phyloP scores from a whole-genome alignment of 1,139 yeast species.

The Scheffersomyces parashehatae region DNA sequence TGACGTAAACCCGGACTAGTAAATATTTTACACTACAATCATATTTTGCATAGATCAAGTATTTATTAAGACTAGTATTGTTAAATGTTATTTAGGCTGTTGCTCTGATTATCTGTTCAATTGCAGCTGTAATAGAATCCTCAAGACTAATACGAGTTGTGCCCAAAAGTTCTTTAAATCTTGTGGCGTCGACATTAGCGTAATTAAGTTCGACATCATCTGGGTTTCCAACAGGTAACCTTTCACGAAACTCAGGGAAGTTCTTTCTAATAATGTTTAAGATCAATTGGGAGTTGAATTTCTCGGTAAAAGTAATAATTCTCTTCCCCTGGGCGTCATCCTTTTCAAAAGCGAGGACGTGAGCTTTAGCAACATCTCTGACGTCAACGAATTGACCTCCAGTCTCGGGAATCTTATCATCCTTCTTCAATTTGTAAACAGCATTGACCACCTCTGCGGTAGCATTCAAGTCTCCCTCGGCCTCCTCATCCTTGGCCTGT shows the following conservation, averaged over 20 bases:
- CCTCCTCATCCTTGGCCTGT: conserved; percentile 17
- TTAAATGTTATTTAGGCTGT: too few relatives aligned
- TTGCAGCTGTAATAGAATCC: conserved; percentile 16
- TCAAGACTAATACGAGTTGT: conserved; percentile 14
- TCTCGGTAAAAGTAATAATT: conserved; percentile 35
- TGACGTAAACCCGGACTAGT: too few relatives aligned
- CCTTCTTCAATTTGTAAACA: conserved; percentile 18
- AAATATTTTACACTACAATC: too few relatives aligned
- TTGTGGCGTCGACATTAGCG: conserved; percentile 13
- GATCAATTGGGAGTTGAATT: conserved; percentile 36
- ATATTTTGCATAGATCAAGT: too few relatives aligned
- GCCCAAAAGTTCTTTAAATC: conserved; percentile 17
- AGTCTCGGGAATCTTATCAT: conserved; percentile 12
- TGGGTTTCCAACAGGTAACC: conserved; percentile 20
- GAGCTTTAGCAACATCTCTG: conserved; percentile 44
- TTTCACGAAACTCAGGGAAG: conserved; percentile 16
- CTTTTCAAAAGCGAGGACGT: conserved; percentile 37
- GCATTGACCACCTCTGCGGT: conserved; percentile 19
- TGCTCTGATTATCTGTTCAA: conserved; percentile 11
- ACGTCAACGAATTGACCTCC: conserved; percentile 36
- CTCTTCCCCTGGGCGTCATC: conserved; percentile 35
- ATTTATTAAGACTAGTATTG: too few relatives aligned
- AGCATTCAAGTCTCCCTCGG: conserved; percentile 16
- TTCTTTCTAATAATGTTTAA: conserved; percentile 28
- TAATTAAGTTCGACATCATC: conserved; percentile 21